Evolutionary conservation across 2,329 filamentous ascomycete genomes (phyloP), one percentile per base, ranked within the genome.

Genomic region (Zasmidium citrigriseum): DNA sequence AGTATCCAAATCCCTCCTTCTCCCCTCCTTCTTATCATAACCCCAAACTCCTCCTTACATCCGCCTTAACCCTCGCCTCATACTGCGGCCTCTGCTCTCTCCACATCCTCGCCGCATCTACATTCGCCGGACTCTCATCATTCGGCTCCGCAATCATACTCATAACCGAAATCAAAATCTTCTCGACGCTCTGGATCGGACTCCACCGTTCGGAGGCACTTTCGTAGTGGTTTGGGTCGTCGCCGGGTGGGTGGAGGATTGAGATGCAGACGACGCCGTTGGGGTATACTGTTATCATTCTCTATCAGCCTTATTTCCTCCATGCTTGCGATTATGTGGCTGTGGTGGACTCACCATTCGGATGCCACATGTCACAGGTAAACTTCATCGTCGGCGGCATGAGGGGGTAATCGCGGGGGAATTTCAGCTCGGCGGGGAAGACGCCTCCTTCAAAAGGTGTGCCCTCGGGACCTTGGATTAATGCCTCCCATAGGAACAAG

Each of bases 141-240:
- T 98, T 98, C 60, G 93, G 93, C 78, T 96, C 93, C 1, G 93
- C 93, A 47, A 98, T 85, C 93, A 98, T 98, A 77, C 91, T 96
- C 89, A 98, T 98, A 60, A 98, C 93, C 49, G 88, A 92, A 58
- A 98, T 92, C 67, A 98, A 82, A 67, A 98, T 98, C 82, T 97
- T 98, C 79, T 98, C 95, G 66, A 97, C 93, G 59, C 89, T 95
- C 79, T 98, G 95, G 63, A 98, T 96, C 12, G 93, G 93, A 24
- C 89, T 93, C 93, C 93, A 98, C 63, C 93, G 88, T 80, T 98
- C 95, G 1, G 89, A 92, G 7, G 95, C 93, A 69, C 93, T 90
- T 77, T 98, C 93, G 83, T 98, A 98, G 80, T 96, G 93, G 79
- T 97, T 97, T 55, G 95, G 95, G 76, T 98, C 93, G 78, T 98